Percentiles rank a stretch among this genome's conserved stretches.
phyloP scores from a whole-genome alignment of 1,139 yeast species.

The Saccharomyces hybrid region DNA sequence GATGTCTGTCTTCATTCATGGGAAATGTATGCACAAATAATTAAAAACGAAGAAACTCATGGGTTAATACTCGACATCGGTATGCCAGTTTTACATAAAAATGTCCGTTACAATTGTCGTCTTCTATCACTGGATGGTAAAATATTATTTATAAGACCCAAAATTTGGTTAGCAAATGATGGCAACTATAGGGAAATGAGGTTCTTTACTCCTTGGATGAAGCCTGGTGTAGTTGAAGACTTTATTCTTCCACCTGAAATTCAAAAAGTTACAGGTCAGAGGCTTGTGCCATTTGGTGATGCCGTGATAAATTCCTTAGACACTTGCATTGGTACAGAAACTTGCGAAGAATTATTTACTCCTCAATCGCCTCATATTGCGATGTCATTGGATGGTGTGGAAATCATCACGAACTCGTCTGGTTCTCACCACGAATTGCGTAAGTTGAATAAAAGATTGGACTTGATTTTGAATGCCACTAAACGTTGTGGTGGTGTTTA shows the following conservation, averaged over 20 bases:
- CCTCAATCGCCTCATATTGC: slow-evolving; percentile 92
- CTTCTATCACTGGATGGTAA: slow-evolving; percentile 70
- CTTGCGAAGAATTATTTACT: slow-evolving; percentile 95
- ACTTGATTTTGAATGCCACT: slow-evolving; percentile 84
- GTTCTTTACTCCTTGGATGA: slow-evolving; percentile 89
- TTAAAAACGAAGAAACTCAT: slow-evolving; percentile 55
- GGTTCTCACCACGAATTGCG: slow-evolving; percentile 96
- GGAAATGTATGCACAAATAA: slow-evolving; percentile 82
- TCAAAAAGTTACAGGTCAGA: slow-evolving; percentile 55
- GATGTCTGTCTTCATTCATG: slow-evolving; percentile 86
- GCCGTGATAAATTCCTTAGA: slow-evolving; percentile 77
- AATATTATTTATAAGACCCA: slow-evolving; percentile 83
- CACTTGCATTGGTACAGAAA: slow-evolving; percentile 88
- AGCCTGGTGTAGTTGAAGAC: slow-evolving; percentile 65
- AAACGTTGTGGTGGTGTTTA: slow-evolving; percentile 94
- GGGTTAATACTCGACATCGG: slow-evolving; percentile 86
- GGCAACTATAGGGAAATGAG: slow-evolving; percentile 98
- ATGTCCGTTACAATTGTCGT: slow-evolving; percentile 86
- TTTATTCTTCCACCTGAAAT: slow-evolving; percentile 64
- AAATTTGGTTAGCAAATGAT: slow-evolving; percentile 86
- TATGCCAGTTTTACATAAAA: slow-evolving; percentile 83
- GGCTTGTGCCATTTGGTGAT: slow-evolving; percentile 74
- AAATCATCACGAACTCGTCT: slow-evolving; percentile 86
- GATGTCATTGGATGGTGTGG: slow-evolving; percentile 92
- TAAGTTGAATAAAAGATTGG: slow-evolving; percentile 74